Conservation (phyloP, 352 stramenopile genomes). For the Phytopythium litorale region DNA sequence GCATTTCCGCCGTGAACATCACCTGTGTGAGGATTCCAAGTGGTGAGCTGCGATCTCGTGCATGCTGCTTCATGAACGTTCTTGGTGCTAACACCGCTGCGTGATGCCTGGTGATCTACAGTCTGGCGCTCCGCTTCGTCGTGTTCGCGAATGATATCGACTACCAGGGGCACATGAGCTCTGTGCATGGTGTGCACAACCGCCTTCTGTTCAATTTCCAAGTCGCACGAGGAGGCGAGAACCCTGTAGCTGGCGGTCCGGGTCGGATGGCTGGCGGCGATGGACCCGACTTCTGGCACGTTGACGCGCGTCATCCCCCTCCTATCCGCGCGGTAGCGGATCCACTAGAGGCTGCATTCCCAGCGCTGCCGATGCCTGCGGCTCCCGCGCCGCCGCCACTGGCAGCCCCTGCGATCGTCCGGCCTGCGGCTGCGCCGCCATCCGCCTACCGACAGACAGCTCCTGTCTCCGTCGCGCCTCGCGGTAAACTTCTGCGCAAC, state of each 20-base stretch:
- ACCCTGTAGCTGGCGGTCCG: slow-evolving; percentile 37
- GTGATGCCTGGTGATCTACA: slow-evolving; percentile 13
- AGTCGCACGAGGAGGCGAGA: slow-evolving; percentile 51
- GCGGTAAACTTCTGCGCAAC: slow-evolving; percentile 59
- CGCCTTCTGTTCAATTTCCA: slow-evolving; percentile 75
- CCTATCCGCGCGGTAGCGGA: slow-evolving; percentile 16
- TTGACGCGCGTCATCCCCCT: slow-evolving; percentile 23
- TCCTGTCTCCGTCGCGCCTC: slow-evolving; percentile 24
- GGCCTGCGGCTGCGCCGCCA: slow-evolving; percentile 14
- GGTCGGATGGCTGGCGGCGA: slow-evolving; percentile 23
- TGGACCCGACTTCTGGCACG: slow-evolving; percentile 62
- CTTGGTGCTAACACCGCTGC: slow-evolving; percentile 6
- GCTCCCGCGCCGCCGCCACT: slow-evolving; percentile 33
- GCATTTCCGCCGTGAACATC: slow-evolving; percentile 82
- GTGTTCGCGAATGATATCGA: slow-evolving; percentile 87
- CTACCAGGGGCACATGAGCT: slow-evolving; percentile 83
- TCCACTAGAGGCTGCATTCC: slow-evolving; percentile 58
- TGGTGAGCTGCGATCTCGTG: slow-evolving; percentile 38
- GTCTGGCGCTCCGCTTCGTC: slow-evolving; percentile 80
- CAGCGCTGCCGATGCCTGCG: slow-evolving; percentile 44
- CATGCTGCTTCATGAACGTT: not conserved
- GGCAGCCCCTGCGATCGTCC: slow-evolving; percentile 38
- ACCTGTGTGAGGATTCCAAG: slow-evolving; percentile 77
- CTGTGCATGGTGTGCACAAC: slow-evolving; percentile 68
- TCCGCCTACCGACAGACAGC: slow-evolving; percentile 15